phyloP scores from a whole-genome alignment of 305 asterid genomes.

The Salvia sclarea region DNA sequence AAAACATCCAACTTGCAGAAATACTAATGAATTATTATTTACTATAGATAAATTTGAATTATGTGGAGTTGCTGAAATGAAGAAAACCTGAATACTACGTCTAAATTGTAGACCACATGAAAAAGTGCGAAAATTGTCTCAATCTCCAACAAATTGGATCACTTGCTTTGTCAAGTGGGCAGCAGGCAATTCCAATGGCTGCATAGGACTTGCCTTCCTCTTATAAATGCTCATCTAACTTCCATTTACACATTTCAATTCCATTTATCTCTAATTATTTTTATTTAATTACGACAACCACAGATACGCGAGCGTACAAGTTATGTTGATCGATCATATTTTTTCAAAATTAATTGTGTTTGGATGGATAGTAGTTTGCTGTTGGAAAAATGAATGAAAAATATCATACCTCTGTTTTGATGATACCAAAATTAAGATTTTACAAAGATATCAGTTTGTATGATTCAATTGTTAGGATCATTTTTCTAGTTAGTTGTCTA shows the following conservation, averaged over 20 bases:
- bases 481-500: too few species aligned
- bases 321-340: too few species aligned
- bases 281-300: too few species aligned
- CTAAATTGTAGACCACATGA: conserved; percentile 33
- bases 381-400: too few species aligned
- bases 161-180: conserved; percentile 44
- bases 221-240: background rate
- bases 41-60: too few species aligned
- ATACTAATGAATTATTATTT: too few species aligned
- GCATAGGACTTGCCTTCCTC: conserved; percentile 16
- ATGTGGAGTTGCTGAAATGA: background rate
- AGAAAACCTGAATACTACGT: conserved; percentile 20
- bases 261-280: background rate
- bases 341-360: background rate
- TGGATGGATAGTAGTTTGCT: background rate
- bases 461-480: too few species aligned
- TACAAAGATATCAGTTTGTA: too few species aligned
- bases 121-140: conserved; percentile 28
- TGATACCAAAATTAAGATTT: too few species aligned
- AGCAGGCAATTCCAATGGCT: conserved; percentile 41
- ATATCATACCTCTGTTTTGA: too few species aligned
- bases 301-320: too few species aligned
- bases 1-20: too few species aligned
- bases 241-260: background rate
- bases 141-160: conserved; percentile 40